Conservation (phyloP, 768 basidiomycete species). For the Mycena galericulata region DNA sequence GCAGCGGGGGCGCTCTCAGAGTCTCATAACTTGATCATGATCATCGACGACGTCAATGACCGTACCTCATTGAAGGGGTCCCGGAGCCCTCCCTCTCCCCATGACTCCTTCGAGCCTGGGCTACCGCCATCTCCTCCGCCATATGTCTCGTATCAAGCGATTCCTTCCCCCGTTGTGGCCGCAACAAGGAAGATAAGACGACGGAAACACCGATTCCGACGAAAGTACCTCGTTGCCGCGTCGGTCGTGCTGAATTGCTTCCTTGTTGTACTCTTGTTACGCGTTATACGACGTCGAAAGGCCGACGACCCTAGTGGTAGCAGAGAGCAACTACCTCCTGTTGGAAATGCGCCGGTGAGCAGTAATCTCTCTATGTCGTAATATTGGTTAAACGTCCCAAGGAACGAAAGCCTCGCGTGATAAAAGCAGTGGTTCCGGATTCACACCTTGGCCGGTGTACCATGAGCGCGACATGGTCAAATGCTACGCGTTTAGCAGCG, state of each 20-base stretch:
- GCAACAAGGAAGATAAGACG: conserved; percentile 15
- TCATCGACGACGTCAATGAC: conserved; percentile 31
- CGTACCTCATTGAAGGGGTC: conserved; percentile 9
- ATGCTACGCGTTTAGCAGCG: conserved; percentile 9
- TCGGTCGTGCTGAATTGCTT: conserved; percentile 29
- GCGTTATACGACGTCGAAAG: background rate
- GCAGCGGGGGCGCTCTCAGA: conserved; percentile 2
- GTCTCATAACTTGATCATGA: conserved; percentile 22
- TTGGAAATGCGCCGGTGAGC: background rate
- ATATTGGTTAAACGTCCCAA: background rate
- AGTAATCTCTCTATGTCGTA: background rate
- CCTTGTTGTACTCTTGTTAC: conserved; percentile 14
- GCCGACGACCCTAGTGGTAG: background rate
- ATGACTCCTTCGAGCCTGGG: background rate
- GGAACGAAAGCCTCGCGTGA: background rate
- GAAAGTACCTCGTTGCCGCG: conserved; percentile 9
- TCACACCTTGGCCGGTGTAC: conserved; percentile 27
- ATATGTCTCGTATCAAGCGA: conserved; percentile 31
- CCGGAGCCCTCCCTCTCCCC: background rate
- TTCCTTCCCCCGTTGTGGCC: conserved; percentile 17
- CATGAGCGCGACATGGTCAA: conserved; percentile 26
- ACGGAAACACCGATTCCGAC: conserved; percentile 2
- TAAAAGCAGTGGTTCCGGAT: conserved; percentile 20
- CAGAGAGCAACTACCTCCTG: background rate
- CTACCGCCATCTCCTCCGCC: conserved; percentile 26